Percentiles rank a stretch among this genome's conserved stretches.
Evolutionary conservation across 2,329 filamentous ascomycete genomes (phyloP).

Genomic region (Ilyonectria sp.): DNA sequence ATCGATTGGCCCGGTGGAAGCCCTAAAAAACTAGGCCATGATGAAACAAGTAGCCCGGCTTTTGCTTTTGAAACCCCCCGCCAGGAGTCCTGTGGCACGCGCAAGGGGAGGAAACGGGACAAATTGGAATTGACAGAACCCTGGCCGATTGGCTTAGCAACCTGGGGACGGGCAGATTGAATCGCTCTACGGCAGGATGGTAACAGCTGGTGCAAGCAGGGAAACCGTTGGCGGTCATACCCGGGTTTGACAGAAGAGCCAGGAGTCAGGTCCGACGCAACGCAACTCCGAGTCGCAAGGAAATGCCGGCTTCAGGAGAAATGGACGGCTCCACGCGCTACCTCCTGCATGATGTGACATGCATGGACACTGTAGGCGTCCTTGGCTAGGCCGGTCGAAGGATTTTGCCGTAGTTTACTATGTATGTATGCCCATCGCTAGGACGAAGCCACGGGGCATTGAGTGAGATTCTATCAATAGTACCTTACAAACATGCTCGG

Average conservation of each 20-base stretch:
- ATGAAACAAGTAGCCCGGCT: slow-evolving; percentile 44
- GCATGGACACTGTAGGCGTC: slow-evolving; percentile 33
- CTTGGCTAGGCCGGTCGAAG: slow-evolving; percentile 14
- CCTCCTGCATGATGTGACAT: slow-evolving; percentile 44
- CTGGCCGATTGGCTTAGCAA: slow-evolving; percentile 15
- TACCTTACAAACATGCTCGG: slow-evolving; percentile 33
- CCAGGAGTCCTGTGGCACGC: slow-evolving; percentile 4
- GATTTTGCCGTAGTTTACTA: slow-evolving; percentile 21
- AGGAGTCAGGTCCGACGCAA: slow-evolving; percentile 31
- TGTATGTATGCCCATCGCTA: slow-evolving; percentile 10
- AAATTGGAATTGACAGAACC: slow-evolving; percentile 1
- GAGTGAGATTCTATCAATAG: slow-evolving; percentile 34
- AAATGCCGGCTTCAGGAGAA: slow-evolving; percentile 30
- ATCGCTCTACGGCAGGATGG: slow-evolving; percentile 25
- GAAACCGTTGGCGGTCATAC: slow-evolving; percentile 32
- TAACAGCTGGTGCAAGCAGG: slow-evolving; percentile 10
- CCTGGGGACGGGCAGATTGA: slow-evolving; percentile 7
- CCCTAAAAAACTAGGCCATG: slow-evolving; percentile 40
- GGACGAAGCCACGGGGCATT: slow-evolving; percentile 32
- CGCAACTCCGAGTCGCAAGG: slow-evolving; percentile 36
- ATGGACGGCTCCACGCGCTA: slow-evolving; percentile 22
- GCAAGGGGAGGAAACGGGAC: slow-evolving; percentile 17
- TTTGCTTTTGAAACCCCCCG: slow-evolving; percentile 29
- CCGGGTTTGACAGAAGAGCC: slow-evolving; percentile 31
- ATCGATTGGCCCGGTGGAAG: slow-evolving; percentile 42